Evolutionary conservation across 2,329 filamentous ascomycete species (phyloP).

Genomic region (Tetracladium maxilliforme): DNA sequence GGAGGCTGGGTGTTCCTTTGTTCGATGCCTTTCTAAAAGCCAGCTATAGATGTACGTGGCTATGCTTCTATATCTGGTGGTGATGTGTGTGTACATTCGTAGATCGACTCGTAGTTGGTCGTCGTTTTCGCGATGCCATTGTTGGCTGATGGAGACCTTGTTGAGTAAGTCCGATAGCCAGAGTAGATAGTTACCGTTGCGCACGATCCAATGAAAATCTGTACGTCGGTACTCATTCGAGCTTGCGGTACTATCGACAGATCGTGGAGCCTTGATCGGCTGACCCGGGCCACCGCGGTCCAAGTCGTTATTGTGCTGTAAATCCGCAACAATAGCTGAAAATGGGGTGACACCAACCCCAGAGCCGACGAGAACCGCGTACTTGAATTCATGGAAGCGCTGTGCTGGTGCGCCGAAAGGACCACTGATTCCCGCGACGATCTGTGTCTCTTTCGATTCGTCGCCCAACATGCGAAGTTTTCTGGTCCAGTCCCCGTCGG

Average conservation of each 20-base stretch:
- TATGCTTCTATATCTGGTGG: conserved; percentile 37
- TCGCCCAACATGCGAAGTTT: conserved; percentile 27
- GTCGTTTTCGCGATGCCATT: conserved; percentile 21
- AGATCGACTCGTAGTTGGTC: conserved; percentile 30
- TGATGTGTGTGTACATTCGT: conserved; percentile 39
- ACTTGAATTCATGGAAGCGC: conserved; percentile 41
- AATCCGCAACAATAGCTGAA: conserved; percentile 37
- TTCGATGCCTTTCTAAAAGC: conserved; percentile 39
- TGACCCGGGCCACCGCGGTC: too few species aligned
- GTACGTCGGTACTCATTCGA: conserved; percentile 29
- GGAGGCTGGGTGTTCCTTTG: conserved; percentile 30
- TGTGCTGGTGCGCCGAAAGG: conserved; percentile 43
- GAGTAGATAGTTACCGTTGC: conserved; percentile 36
- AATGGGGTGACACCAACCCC: conserved; percentile 45
- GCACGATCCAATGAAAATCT: conserved; percentile 46
- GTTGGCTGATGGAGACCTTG: conserved; percentile 22
- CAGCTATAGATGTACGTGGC: conserved; percentile 38
- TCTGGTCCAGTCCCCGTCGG: conserved; percentile 39
- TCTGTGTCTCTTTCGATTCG: conserved; percentile 19
- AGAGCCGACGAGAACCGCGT: conserved; percentile 37
- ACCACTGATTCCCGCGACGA: conserved; percentile 38
- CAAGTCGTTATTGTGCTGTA: conserved; percentile 31
- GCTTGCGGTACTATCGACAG: conserved; percentile 11
- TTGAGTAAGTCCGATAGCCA: conserved; percentile 45
- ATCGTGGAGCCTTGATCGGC: too few species aligned